Percentiles rank a stretch among this genome's conserved stretches.
phyloP scores from a whole-genome alignment of 805 yeast genomes.

The Huiozyma sinensis region DNA sequence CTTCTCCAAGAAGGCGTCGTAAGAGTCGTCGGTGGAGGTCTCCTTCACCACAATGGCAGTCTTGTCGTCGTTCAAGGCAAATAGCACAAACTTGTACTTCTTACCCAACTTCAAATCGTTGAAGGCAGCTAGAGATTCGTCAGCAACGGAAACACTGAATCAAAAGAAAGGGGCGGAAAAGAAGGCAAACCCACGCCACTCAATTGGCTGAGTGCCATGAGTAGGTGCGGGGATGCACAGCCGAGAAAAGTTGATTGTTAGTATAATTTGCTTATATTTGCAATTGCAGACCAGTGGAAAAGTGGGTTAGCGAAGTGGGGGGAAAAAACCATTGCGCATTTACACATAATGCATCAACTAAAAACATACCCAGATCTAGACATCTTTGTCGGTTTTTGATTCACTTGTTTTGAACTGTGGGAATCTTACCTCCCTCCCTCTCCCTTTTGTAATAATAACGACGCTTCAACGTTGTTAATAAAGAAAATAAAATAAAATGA shows the following conservation, averaged over 20 bases:
- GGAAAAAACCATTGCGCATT: not conserved
- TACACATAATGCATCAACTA: not conserved
- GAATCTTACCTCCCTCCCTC: too few relatives aligned
- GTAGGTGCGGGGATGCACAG: not conserved
- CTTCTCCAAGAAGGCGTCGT: constrained; percentile 77
- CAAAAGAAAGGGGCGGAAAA: too few relatives aligned
- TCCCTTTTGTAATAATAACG: too few relatives aligned
- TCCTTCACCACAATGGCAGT: constrained; percentile 86
- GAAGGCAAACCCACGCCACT: too few relatives aligned
- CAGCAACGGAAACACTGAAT: constrained; percentile 66
- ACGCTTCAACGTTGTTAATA: too few relatives aligned
- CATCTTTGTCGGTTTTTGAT: constrained; percentile 11
- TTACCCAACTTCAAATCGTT: constrained; percentile 92
- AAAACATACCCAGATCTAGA: constrained; percentile 30
- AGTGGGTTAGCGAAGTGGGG: not conserved
- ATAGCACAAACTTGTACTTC: constrained; percentile 75
- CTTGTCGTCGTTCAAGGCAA: constrained; percentile 69
- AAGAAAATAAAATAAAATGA: too few relatives aligned
- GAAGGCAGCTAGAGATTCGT: constrained; percentile 88
- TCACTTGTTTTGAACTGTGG: not conserved
- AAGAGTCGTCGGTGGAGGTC: constrained; percentile 63
- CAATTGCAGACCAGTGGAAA: not conserved
- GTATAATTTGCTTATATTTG: not conserved
- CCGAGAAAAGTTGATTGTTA: not conserved
- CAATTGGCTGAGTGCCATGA: too few relatives aligned